Evolutionary conservation across 73 alveolate genomes (phyloP).

Genomic region (Urostyla sp.): DNA sequence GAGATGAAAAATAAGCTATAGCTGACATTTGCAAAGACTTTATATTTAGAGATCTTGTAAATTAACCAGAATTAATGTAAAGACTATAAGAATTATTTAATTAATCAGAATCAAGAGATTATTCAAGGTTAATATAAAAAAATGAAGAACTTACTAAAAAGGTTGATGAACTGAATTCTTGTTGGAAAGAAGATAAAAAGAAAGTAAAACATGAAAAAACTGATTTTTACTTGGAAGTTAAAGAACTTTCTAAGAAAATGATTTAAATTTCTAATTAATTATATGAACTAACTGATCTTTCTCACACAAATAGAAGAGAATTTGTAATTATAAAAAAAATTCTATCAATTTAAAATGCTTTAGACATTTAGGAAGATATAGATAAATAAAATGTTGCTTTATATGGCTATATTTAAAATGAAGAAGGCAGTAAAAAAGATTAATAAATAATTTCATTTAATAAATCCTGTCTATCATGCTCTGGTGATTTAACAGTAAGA

Average conservation of each 20-base stretch:
- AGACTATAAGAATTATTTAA: slow-evolving; percentile 9
- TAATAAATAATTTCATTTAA: not conserved
- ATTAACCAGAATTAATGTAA: not conserved
- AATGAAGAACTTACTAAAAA: not conserved
- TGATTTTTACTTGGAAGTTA: too few species aligned
- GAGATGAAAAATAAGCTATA: not conserved
- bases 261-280: too few species aligned
- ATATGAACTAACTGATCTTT: too few species aligned
- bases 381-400: slow-evolving; percentile 33
- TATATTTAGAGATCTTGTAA: too few species aligned
- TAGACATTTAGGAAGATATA: slow-evolving; percentile 14
- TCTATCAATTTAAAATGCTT: not conserved
- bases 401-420: slow-evolving; percentile 9
- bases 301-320: too few species aligned
- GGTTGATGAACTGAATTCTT: not conserved
- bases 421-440: not conserved
- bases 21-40: slow-evolving; percentile 26
- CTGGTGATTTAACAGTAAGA: slow-evolving; percentile 40
- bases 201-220: too few species aligned
- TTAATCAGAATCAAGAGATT: not conserved
- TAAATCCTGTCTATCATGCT: slow-evolving; percentile 42
- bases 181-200: too few species aligned
- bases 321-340: not conserved
- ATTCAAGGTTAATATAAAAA: not conserved
- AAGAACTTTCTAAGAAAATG: too few species aligned